Evolutionary conservation across 1,139 yeast species (phyloP).

Genomic region (Kurtzmaniella quercitrusa): DNA sequence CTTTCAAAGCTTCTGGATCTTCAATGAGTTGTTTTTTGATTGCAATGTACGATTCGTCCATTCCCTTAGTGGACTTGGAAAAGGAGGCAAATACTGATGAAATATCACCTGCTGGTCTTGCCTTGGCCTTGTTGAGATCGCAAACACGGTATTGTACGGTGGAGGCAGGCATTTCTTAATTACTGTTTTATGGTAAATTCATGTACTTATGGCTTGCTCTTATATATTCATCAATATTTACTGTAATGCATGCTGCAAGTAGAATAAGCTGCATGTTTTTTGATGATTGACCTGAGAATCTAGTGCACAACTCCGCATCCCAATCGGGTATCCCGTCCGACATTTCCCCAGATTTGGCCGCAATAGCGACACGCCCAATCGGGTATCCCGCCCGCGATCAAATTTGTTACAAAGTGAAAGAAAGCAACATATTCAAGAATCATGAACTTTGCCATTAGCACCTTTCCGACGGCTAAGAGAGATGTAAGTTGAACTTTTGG

Average conservation of each 20-base stretch:
- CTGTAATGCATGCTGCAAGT: too few relatives aligned
- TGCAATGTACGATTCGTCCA: conserved; percentile 10
- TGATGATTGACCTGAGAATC: too few relatives aligned
- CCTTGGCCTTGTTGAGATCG: conserved; percentile 14
- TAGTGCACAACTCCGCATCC: not conserved
- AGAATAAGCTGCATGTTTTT: too few relatives aligned
- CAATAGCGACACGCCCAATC: conserved; percentile 1
- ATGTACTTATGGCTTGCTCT: too few relatives aligned
- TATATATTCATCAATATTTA: too few relatives aligned
- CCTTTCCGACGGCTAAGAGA: conserved; percentile 6
- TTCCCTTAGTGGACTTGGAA: conserved; percentile 22
- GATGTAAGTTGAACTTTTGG: conserved; percentile 1
- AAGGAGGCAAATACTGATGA: conserved; percentile 19
- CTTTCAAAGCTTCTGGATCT: conserved; percentile 17
- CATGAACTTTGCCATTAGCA: conserved; percentile 2
- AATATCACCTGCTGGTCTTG: conserved; percentile 18
- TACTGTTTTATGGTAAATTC: not conserved
- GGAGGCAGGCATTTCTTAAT: not conserved
- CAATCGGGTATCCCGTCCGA: conserved; percentile 1
- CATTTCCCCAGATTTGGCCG: not conserved
- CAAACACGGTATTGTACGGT: not conserved
- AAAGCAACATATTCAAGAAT: not conserved
- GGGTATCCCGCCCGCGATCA: conserved; percentile 8
- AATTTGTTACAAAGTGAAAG: not conserved
- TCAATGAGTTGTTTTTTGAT: conserved; percentile 17